Conservation (phyloP, 331 rosid genomes). For the Ulmus americana region DNA sequence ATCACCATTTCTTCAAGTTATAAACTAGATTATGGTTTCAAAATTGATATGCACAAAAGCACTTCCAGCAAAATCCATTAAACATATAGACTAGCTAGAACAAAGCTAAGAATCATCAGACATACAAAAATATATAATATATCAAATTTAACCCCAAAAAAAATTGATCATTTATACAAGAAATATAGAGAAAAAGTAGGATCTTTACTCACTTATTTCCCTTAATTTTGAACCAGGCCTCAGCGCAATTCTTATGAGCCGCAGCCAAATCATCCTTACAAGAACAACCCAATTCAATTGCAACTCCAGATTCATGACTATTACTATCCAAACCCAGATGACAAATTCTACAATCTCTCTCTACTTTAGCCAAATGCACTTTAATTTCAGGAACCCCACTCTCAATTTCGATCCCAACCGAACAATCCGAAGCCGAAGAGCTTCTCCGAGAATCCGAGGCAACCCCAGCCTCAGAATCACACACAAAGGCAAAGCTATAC, state of each 20-base stretch:
- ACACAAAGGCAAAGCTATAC: conserved; percentile 51
- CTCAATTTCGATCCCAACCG: conserved; percentile 52
- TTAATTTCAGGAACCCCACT: conserved; percentile 61
- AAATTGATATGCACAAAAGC: too few species aligned
- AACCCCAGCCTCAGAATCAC: conserved; percentile 49
- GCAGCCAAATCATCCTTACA: conserved; percentile 86
- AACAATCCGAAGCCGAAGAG: conserved; percentile 68
- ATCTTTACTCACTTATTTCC: conserved; percentile 68
- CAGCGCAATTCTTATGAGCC: conserved; percentile 86
- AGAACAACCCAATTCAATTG: conserved; percentile 86
- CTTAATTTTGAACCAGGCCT: conserved; percentile 82
- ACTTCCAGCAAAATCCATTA: not conserved
- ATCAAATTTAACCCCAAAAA: not conserved
- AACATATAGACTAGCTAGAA: not conserved
- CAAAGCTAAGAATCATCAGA: too few species aligned
- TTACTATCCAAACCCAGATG: conserved; percentile 92
- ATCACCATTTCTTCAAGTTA: too few species aligned
- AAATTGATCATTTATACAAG: not conserved
- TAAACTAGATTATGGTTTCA: too few species aligned
- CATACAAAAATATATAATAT: not conserved
- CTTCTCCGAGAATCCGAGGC: conserved; percentile 45
- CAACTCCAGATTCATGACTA: conserved; percentile 69
- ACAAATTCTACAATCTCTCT: conserved; percentile 88
- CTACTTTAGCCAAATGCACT: conserved; percentile 70
- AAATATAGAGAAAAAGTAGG: not conserved